Base-by-base conservation (phyloP, 495 filamentous ascomycete genomes). In the Astrothelium macrocarpum region DNA sequence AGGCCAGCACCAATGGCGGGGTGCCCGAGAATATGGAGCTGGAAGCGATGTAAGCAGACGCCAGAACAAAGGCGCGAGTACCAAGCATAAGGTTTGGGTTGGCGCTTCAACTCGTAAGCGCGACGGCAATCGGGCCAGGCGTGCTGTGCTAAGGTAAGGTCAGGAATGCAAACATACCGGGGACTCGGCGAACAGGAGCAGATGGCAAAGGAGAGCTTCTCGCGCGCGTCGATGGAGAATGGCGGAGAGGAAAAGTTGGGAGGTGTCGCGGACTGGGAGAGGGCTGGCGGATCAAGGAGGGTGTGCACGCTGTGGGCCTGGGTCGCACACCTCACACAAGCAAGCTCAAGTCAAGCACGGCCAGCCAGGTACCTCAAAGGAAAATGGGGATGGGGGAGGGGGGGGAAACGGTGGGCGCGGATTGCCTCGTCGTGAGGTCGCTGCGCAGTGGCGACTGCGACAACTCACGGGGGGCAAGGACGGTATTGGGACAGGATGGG, bases 91-190 rank as follows among this genome's bases (percentile, higher is more conserved):
- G 49, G 49, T 56, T 56, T 56, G 49, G 49, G 49, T 56, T 56
- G 23, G 49, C 20, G 23, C 23, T 29, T 16, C 26, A 29, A 56
- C 7, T 9, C 49, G 29, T n/a, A 26, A 56, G 49, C 23, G 25
- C 49, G 49, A 56, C 25, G 12, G 49, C 49, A 25, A 56, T 56
- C 29, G 49, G 49, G 7, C 25, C 29, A 2, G 16, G 25, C 25
- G 20, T 9, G 49, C 23, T 10, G 25, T 28, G 2, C 20, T 10
- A 11, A 12, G 49, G 2, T 20, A 25, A 20, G 25, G 25, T 9
- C 23, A 56, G 49, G 49, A 56, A 56, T 56, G 49, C 49, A 56
- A 56, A 56, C 49, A 56, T 56, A 56, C 49, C 49, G 29, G 49
- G 49, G 49, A 56, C 49, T 56, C 49, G 23, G 4, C 25, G 49